Evolutionary conservation across 768 basidiomycete species (phyloP).

Genomic region (Candolleomyces aberdarensis): DNA sequence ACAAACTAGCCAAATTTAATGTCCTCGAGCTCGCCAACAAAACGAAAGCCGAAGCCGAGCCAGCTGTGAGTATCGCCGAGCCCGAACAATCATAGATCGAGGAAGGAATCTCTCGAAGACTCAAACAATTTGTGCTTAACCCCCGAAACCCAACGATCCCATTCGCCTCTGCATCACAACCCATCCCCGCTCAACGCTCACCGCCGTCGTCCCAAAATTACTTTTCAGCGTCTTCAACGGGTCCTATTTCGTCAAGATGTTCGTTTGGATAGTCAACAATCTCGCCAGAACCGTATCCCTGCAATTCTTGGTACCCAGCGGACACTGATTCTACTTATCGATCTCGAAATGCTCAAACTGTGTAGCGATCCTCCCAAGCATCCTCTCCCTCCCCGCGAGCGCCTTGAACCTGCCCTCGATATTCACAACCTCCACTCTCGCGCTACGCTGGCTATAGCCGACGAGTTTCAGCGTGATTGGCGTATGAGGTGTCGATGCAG

Average conservation of each 20-base stretch:
- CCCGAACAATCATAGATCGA: background rate
- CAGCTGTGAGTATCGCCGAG: background rate
- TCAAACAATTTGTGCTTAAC: background rate
- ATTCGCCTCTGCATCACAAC: background rate
- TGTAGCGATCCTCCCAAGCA: background rate
- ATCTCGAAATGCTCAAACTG: background rate
- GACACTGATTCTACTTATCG: background rate
- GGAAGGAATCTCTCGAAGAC: background rate
- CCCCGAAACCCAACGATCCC: background rate
- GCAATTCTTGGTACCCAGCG: background rate
- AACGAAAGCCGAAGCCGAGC: conserved; percentile 23
- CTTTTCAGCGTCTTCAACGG: background rate
- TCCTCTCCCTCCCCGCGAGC: conserved; percentile 4
- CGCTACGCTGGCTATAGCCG: background rate
- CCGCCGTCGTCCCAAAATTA: background rate
- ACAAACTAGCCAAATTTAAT: conserved; percentile 72
- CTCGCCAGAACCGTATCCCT: background rate
- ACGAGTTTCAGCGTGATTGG: background rate
- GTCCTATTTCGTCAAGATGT: background rate
- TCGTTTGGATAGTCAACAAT: background rate
- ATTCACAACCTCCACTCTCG: background rate
- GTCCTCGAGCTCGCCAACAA: conserved; percentile 68
- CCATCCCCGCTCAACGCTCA: background rate
- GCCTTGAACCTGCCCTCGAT: conserved; percentile 1
- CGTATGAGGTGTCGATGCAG: background rate